Conservation (phyloP, 2,329 filamentous ascomycete genomes). For the Anisogramma anomala region DNA sequence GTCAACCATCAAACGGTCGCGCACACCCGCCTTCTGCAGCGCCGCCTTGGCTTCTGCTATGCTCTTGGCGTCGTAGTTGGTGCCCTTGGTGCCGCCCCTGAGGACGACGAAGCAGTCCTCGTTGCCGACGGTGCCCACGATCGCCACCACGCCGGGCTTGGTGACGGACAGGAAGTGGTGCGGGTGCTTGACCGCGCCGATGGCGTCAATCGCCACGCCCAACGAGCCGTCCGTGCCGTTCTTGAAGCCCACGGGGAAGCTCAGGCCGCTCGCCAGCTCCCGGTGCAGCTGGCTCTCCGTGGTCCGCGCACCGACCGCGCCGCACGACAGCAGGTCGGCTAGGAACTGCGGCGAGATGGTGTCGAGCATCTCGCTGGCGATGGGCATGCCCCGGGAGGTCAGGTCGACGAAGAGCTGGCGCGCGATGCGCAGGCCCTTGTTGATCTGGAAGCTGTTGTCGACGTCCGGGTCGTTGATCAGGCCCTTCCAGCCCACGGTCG, state of each 20-base stretch:
- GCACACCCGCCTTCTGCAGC: slow-evolving; percentile 61
- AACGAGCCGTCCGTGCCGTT: slow-evolving; percentile 93
- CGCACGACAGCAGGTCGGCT: slow-evolving; percentile 80
- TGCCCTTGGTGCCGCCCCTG: slow-evolving; percentile 81
- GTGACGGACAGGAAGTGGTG: slow-evolving; percentile 97
- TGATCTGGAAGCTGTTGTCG: slow-evolving; percentile 97
- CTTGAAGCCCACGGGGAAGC: slow-evolving; percentile 98
- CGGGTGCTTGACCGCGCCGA: slow-evolving; percentile 80
- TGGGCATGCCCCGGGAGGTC: slow-evolving; percentile 84
- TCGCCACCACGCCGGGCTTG: slow-evolving; percentile 88
- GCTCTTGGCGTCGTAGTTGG: slow-evolving; percentile 82
- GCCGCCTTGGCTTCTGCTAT: slow-evolving; percentile 74
- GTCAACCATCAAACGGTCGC: slow-evolving; percentile 84
- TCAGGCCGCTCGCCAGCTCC: slow-evolving; percentile 84
- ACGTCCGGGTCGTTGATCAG: slow-evolving; percentile 98
- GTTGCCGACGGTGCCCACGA: slow-evolving; percentile 88
- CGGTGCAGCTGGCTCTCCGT: slow-evolving; percentile 94
- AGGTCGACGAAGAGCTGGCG: slow-evolving; percentile 89
- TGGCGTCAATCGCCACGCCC: slow-evolving; percentile 85
- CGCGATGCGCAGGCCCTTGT: slow-evolving; percentile 82
- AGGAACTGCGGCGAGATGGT: slow-evolving; percentile 97
- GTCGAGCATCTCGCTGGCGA: slow-evolving; percentile 95
- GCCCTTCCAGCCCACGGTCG: slow-evolving; percentile 97
- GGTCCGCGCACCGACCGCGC: slow-evolving; percentile 89
- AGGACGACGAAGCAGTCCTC: slow-evolving; percentile 96